A percentile compares a stretch with the other conserved stretches of the same genome.
Evolutionary conservation across 306 rosid genomes (phyloP).

Genomic region (Corylus avellana): DNA sequence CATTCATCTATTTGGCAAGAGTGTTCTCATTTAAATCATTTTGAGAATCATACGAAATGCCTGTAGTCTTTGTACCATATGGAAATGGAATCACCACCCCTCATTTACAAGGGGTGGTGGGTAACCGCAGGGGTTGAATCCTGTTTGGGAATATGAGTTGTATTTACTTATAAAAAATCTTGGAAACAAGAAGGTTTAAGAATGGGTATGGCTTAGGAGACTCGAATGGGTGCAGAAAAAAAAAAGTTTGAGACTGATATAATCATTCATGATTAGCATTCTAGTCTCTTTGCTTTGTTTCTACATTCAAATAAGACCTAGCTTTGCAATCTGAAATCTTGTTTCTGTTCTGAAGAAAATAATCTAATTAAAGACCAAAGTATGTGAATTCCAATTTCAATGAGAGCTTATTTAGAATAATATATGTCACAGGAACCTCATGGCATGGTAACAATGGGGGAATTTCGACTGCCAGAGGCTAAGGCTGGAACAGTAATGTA

Average conservation of each 20-base stretch:
- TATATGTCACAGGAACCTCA: constrained; percentile 57
- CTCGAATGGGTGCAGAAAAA: neutral
- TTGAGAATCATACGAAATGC: too few species aligned
- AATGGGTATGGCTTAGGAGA: too few species aligned
- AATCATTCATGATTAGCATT: neutral
- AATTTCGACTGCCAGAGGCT: constrained; percentile 92
- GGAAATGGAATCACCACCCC: too few species aligned
- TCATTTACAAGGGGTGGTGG: too few species aligned
- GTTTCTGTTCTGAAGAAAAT: neutral
- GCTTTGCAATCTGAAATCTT: neutral
- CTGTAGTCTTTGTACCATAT: too few species aligned
- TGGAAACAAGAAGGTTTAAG: too few species aligned
- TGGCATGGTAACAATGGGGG: constrained; percentile 60
- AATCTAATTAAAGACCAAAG: neutral
- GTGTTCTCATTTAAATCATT: too few species aligned
- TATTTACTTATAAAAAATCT: too few species aligned
- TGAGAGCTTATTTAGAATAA: constrained; percentile 10
- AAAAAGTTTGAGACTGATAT: neutral
- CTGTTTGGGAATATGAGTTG: too few species aligned
- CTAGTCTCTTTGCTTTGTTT: constrained; percentile 1
- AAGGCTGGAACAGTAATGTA: constrained; percentile 85
- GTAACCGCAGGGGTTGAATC: too few species aligned
- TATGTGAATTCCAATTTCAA: neutral
- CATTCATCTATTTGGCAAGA: too few species aligned
- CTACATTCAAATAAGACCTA: neutral